Evolutionary conservation across 2,329 filamentous ascomycete species (phyloP).

Genomic region (Microdochium paspali): DNA sequence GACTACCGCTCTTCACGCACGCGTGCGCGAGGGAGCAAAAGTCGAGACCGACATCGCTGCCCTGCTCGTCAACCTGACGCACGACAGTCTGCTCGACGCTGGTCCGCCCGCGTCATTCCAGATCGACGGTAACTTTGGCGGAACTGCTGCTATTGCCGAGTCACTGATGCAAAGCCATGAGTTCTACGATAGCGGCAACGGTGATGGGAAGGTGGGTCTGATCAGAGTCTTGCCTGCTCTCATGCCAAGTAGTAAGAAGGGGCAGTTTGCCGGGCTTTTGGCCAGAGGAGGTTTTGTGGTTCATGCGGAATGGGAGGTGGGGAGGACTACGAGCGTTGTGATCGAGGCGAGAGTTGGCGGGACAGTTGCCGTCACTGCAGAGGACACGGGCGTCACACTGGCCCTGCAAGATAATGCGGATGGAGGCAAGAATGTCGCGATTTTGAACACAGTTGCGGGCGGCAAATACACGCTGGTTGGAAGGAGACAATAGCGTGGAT

Average conservation of each 20-base stretch:
- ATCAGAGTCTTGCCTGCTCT: background rate
- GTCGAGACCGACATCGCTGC: background rate
- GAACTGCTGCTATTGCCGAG: constrained; percentile 32
- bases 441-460: background rate
- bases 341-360: background rate
- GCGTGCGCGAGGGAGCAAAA: constrained; percentile 1
- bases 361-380: background rate
- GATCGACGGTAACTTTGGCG: constrained; percentile 39
- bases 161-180: constrained; percentile 27
- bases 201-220: background rate
- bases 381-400: background rate
- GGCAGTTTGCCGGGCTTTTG: background rate
- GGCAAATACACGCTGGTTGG: background rate
- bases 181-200: background rate
- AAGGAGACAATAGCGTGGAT: background rate
- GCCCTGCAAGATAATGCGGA: background rate
- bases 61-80: constrained; percentile 2
- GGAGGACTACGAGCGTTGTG: background rate
- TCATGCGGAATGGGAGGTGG: background rate
- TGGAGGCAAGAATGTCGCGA: background rate
- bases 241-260: background rate
- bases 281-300: background rate
- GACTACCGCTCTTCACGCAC: constrained; percentile 26
- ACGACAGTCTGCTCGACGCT: constrained; percentile 14
- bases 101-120: constrained; percentile 30